phyloP scores from a whole-genome alignment of 164 flowering plant genomes.

The Cinnamomum chago region DNA sequence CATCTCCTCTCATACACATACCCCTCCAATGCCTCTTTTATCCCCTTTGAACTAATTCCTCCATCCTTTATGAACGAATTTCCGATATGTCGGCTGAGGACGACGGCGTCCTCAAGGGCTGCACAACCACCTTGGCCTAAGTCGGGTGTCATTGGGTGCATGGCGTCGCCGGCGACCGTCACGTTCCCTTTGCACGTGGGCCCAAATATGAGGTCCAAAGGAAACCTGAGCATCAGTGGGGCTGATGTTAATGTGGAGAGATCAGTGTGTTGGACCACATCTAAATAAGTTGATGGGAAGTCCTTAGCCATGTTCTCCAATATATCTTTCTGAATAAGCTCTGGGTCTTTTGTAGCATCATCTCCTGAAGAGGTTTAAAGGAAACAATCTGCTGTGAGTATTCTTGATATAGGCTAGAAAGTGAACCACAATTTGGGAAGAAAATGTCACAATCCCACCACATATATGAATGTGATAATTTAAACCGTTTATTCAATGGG shows the following conservation, averaged over 20 bases:
- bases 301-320: conserved; percentile 14
- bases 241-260: conserved; percentile 18
- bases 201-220: conserved; percentile 35
- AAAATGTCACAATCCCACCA: neutral
- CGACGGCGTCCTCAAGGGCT: conserved; percentile 44
- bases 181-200: conserved; percentile 18
- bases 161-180: conserved; percentile 48
- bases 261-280: conserved; percentile 21
- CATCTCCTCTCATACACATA: conserved; percentile 18
- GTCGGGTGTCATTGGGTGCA: conserved; percentile 58
- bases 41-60: neutral
- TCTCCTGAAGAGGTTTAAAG: neutral
- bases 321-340: conserved; percentile 16
- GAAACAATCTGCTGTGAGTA: neutral
- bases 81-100: conserved; percentile 34
- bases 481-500: neutral
- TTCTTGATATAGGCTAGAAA: neutral
- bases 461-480: neutral
- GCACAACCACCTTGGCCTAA: conserved; percentile 42
- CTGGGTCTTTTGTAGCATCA: conserved; percentile 4
- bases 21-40: conserved; percentile 6
- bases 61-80: conserved; percentile 7
- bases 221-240: conserved; percentile 33
- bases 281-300: conserved; percentile 18
- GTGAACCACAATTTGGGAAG: neutral